Evolutionary conservation across 306 rosid genomes (phyloP).

Genomic region (Lotus japonicus): DNA sequence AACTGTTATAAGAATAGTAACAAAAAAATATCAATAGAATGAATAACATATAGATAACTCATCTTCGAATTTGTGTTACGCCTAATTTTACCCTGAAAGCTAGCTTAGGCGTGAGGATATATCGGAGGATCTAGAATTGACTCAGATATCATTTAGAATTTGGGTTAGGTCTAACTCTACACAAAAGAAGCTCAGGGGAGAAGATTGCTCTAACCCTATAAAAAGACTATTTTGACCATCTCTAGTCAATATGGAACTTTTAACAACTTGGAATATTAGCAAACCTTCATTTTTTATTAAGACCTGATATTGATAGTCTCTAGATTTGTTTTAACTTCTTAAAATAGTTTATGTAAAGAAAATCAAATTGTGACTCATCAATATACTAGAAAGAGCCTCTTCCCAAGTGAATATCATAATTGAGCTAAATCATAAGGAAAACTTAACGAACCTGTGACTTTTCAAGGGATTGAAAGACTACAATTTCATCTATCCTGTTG

Average conservation of each 20-base stretch:
- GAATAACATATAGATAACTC: background rate
- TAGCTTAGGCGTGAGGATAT: too few relatives aligned
- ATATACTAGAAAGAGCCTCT: background rate
- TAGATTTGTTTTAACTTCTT: background rate
- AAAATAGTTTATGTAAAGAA: background rate
- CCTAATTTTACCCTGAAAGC: too few relatives aligned
- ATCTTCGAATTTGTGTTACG: too few relatives aligned
- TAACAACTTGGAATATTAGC: background rate
- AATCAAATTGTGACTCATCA: background rate
- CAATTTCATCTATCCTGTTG: slow-evolving; percentile 86
- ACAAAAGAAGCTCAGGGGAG: too few relatives aligned
- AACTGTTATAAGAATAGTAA: slow-evolving; percentile 32
- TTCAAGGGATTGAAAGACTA: slow-evolving; percentile 76
- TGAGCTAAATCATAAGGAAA: background rate
- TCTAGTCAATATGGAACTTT: too few relatives aligned
- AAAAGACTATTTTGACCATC: too few relatives aligned
- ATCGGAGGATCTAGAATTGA: too few relatives aligned
- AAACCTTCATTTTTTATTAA: background rate
- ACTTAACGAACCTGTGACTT: slow-evolving; percentile 64
- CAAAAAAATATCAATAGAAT: background rate
- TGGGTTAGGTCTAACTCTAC: too few relatives aligned
- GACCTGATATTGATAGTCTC: background rate
- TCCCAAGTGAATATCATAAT: background rate
- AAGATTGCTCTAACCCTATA: too few relatives aligned
- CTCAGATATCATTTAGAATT: too few relatives aligned